Conservation (phyloP, 192 early-diverging fungal species). For the Thamnidium elegans region DNA sequence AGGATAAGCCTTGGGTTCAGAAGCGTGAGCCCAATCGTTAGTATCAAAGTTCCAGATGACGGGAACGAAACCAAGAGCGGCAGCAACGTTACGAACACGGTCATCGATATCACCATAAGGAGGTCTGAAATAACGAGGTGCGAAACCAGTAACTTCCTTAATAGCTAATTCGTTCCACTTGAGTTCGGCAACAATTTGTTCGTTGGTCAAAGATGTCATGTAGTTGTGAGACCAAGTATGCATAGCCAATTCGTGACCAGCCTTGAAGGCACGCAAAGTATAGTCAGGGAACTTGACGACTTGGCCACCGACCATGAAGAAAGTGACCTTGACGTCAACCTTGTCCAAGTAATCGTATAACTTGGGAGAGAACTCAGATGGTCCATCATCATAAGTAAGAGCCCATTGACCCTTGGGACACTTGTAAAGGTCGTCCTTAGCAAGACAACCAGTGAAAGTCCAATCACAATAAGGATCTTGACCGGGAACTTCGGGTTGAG, state of each 20-base stretch:
- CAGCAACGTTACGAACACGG: conserved; percentile 52
- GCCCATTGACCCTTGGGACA: conserved; percentile 52
- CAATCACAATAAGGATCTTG: conserved; percentile 44
- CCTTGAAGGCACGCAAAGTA: conserved; percentile 28
- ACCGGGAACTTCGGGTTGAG: conserved; percentile 20
- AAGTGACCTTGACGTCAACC: conserved; percentile 37
- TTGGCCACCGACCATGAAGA: conserved; percentile 51
- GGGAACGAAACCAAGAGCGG: conserved; percentile 48
- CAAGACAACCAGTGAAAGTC: conserved; percentile 46
- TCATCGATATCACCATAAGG: conserved; percentile 70
- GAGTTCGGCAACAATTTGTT: conserved; percentile 61
- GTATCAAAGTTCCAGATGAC: conserved; percentile 55
- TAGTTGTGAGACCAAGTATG: conserved; percentile 64
- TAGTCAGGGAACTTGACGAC: conserved; percentile 47
- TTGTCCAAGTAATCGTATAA: conserved; percentile 43
- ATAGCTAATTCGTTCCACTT: conserved; percentile 54
- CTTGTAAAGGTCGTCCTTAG: conserved; percentile 43
- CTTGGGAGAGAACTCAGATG: conserved; percentile 39
- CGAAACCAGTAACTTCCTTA: conserved; percentile 46
- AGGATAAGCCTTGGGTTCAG: not conserved
- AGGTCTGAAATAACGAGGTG: conserved; percentile 60
- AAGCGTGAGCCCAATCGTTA: conserved; percentile 44
- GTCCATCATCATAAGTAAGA: conserved; percentile 51
- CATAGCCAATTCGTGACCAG: conserved; percentile 44
- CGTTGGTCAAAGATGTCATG: conserved; percentile 55